phyloP scores from a whole-genome alignment of 768 basidiomycete genomes.

The Hygrocybe punicea region DNA sequence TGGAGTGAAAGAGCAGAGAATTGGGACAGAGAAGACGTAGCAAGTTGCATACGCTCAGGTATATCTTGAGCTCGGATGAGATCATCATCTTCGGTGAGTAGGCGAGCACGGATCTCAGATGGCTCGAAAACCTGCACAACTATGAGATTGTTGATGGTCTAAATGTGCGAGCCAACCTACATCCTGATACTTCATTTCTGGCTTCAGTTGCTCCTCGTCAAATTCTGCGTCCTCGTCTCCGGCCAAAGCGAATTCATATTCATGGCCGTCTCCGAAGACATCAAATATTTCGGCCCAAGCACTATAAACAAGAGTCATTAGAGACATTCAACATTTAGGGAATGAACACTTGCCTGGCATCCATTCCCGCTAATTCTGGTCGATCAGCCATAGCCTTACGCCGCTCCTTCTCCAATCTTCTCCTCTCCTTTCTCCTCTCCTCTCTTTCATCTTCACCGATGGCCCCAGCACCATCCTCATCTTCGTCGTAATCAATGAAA shows the following conservation, averaged over 20 bases:
- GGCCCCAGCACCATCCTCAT: constrained; percentile 65
- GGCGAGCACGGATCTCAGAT: constrained; percentile 84
- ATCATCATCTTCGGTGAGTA: constrained; percentile 92
- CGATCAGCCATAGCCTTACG: constrained; percentile 61
- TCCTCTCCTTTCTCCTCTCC: constrained; percentile 64
- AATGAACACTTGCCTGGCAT: constrained; percentile 62
- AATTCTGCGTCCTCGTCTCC: constrained; percentile 67
- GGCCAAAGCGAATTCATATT: constrained; percentile 91
- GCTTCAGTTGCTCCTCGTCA: constrained; percentile 51
- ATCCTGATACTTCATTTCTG: constrained; percentile 81
- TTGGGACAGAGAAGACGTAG: constrained; percentile 75
- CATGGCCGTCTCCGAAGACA: constrained; percentile 94
- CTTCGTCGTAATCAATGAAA: constrained; percentile 80
- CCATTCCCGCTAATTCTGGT: constrained; percentile 74
- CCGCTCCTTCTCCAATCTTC: constrained; percentile 61
- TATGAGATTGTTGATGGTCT: constrained; percentile 10
- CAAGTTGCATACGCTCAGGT: constrained; percentile 94
- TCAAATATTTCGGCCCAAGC: constrained; percentile 95
- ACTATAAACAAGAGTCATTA: constrained; percentile 39
- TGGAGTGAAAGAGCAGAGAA: constrained; percentile 59
- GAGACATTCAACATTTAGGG: not conserved
- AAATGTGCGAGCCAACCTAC: constrained; percentile 39
- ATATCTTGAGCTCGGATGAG: constrained; percentile 85
- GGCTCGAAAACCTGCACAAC: constrained; percentile 87
- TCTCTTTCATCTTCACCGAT: constrained; percentile 77